Percentiles rank a stretch among this genome's conserved stretches.
phyloP scores from a whole-genome alignment of 2,329 filamentous ascomycete species.

The Diaporthe australafricana region DNA sequence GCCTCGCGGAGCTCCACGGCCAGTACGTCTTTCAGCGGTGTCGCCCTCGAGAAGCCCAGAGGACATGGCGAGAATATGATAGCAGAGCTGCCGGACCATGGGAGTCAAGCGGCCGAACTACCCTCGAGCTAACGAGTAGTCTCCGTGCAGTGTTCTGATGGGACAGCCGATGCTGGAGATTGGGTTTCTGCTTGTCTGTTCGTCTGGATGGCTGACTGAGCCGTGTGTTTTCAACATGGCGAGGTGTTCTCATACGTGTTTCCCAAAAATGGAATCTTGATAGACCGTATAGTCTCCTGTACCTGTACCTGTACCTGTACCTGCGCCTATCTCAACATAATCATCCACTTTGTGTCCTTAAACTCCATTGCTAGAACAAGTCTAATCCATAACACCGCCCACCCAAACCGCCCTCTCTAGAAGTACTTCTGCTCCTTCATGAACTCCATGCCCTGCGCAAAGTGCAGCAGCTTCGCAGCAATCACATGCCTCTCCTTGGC shows the following conservation, averaged over 20 bases:
- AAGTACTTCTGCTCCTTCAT: slow-evolving; percentile 50
- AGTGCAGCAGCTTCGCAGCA: slow-evolving; percentile 70
- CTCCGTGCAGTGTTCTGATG: no score
- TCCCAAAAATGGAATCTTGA: not conserved
- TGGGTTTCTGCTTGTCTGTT: not conserved
- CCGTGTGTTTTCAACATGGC: not conserved
- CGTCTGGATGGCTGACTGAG: not conserved
- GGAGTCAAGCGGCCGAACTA: slow-evolving; percentile 15
- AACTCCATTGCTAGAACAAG: not conserved
- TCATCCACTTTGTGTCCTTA: not conserved
- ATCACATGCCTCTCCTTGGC: slow-evolving; percentile 63
- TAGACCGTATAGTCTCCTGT: not conserved
- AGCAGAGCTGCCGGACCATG: slow-evolving; percentile 15
- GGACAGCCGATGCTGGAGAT: no score
- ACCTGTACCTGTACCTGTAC: not conserved
- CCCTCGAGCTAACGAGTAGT: not conserved
- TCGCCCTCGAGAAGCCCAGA: not conserved
- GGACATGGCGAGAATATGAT: not conserved
- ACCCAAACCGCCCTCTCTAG: slow-evolving; percentile 2
- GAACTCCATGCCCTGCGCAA: slow-evolving; percentile 68
- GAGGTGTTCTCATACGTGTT: not conserved
- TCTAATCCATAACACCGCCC: not conserved
- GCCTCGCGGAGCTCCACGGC: slow-evolving; percentile 6
- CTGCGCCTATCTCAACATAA: not conserved
- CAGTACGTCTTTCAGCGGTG: not conserved